These are phyloP conservation scores for Phytophthora rubi DNA, from an alignment of 352 stramenopile species.

Conservation along the genomic window DNA sequence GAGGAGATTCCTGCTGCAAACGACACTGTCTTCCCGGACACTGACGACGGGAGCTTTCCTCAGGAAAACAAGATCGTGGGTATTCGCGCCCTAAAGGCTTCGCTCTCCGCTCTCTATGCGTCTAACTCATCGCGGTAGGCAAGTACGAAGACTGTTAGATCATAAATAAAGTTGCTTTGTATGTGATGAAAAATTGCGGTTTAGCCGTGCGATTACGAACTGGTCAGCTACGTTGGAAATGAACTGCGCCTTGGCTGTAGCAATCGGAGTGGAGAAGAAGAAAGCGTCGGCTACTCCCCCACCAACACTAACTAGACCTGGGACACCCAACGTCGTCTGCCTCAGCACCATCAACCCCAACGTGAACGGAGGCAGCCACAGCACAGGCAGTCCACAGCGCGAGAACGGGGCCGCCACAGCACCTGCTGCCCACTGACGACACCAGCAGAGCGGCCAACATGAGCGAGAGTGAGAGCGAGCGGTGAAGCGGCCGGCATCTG, in stretches of 20 bases:
- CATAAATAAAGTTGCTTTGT: background rate
- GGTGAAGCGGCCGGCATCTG: background rate
- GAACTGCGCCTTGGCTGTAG: too few relatives aligned
- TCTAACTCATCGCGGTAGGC: background rate
- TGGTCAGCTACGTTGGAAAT: background rate
- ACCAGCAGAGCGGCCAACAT: too few relatives aligned
- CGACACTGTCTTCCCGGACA: background rate
- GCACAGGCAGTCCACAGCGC: too few relatives aligned
- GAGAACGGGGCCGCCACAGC: too few relatives aligned
- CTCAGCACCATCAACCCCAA: background rate
- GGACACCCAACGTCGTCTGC: background rate
- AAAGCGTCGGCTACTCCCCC: too few relatives aligned
- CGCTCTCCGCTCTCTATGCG: background rate
- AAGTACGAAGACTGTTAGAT: background rate
- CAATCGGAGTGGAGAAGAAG: too few relatives aligned
- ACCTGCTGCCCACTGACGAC: too few relatives aligned
- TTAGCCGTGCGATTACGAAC: too few relatives aligned
- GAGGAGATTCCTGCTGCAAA: background rate
- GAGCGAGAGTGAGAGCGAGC: too few relatives aligned
- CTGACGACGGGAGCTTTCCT: background rate
- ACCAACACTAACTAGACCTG: background rate
- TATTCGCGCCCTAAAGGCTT: background rate
- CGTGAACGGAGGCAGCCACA: too few relatives aligned
- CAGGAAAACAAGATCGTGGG: background rate
- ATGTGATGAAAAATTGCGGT: background rate